Conservation (phyloP, 1,284 basidiomycete genomes). For the Ustilago shanxiensis region DNA sequence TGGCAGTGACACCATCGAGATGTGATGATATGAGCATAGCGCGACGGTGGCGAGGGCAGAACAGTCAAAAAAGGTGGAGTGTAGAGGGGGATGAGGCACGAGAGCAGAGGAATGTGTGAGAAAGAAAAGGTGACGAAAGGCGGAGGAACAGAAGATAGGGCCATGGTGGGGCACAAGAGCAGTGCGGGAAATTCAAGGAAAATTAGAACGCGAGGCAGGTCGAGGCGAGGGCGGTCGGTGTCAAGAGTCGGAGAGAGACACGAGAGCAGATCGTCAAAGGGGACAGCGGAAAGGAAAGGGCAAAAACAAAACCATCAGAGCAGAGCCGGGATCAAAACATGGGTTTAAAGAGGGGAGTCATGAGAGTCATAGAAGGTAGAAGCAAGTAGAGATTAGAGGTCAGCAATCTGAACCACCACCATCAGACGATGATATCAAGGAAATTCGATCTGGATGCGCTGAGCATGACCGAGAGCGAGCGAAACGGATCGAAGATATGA, state of each 20-base stretch:
- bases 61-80: background rate
- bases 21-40: conserved; percentile 30
- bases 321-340: conserved; percentile 14
- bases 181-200: conserved; percentile 46
- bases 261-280: conserved; percentile 12
- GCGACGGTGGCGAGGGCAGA: conserved; percentile 20
- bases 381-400: conserved; percentile 7
- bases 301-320: conserved; percentile 15
- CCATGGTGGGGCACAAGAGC: conserved; percentile 25
- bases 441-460: background rate
- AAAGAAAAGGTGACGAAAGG: background rate
- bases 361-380: background rate
- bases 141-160: background rate
- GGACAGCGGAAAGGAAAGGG: background rate
- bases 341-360: conserved; percentile 3
- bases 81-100: conserved; percentile 20
- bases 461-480: conserved; percentile 3
- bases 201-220: conserved; percentile 35
- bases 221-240: conserved; percentile 28
- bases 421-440: background rate
- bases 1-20: conserved; percentile 27
- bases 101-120: conserved; percentile 32
- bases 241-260: conserved; percentile 13
- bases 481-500: conserved; percentile 11
- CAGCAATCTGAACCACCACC: conserved; percentile 19